Evolutionary conservation across 345 rosid genomes (phyloP), one percentile per base, ranked within the genome.

Genomic region (Citrus sp.): DNA sequence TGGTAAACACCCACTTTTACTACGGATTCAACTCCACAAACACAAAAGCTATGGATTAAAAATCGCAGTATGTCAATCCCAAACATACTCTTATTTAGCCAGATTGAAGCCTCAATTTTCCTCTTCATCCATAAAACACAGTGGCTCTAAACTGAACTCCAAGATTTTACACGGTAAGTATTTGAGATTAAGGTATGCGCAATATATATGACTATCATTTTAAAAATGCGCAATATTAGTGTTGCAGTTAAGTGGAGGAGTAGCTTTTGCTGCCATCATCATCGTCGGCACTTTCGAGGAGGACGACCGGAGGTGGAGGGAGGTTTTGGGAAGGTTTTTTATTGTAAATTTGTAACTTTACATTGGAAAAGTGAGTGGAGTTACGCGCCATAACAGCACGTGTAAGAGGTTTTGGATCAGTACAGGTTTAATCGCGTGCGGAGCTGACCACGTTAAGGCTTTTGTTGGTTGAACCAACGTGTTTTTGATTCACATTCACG

Each of bases 221-320:
- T 12, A 46, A 46, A 46, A 3, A 46, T 46, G 34, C 34, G 34
- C 5, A 32, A 32, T 4, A 32, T 66, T 77, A 5, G 46, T 13
- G n/a, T 28, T 46, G 24, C 10, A 73, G 70, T 54, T 72, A 7
- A 82, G 69, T 46, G 14, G 51, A 12, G 82, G 30, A 34, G 87
- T 55, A 12, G 84, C 67, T 75, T 72, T 75, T 65, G 58, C 46
- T 5, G 77, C 72, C 83, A 70, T 67, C 16, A 66, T 38, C 79
- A 62, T 67, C 72, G 80, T 46, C 18, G 13, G 51, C 87, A 84
- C 81, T 72, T 37, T 73, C 73, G 24, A 42, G 6, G 63, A 37
- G 16, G 34, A 67, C 12, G 46, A 40, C 46, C 6, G 38, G 7
- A 1, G 9, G 40, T 40, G 46, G 46, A 19, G 24, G 55, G 8